These are phyloP conservation scores for Abrus precatorius DNA, from an alignment of 306 rosid species.

Conservation along the genomic window DNA sequence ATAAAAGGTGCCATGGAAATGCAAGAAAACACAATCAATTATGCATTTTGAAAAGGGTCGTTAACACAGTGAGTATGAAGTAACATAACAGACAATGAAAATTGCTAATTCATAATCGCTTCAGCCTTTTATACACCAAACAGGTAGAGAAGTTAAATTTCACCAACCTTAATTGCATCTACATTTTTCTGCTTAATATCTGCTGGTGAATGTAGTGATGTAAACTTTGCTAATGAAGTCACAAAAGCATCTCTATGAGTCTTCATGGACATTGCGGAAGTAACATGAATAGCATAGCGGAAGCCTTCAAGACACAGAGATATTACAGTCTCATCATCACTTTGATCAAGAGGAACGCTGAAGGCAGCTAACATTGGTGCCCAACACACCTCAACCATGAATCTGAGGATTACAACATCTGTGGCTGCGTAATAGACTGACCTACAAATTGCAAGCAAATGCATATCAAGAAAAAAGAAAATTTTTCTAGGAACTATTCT, in stretches of 20 bases:
- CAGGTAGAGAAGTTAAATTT: conserved; percentile 39
- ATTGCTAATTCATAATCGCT: conserved; percentile 15
- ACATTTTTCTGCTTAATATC: conserved; percentile 96
- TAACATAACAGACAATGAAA: conserved; percentile 25
- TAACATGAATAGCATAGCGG: conserved; percentile 91
- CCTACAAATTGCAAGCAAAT: conserved; percentile 67
- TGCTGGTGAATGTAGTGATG: conserved; percentile 96
- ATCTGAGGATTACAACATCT: conserved; percentile 90
- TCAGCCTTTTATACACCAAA: not conserved
- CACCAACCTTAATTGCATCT: conserved; percentile 94
- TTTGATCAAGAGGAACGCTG: conserved; percentile 99
- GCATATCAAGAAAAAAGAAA: conserved; percentile 28
- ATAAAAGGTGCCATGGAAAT: conserved; percentile 26
- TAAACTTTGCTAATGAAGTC: conserved; percentile 97
- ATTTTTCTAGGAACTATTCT: not conserved
- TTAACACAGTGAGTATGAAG: conserved; percentile 15
- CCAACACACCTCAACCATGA: conserved; percentile 99
- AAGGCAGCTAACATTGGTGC: conserved; percentile 99
- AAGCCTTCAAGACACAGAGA: conserved; percentile 94
- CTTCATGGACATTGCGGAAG: conserved; percentile 97
- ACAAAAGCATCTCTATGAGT: conserved; percentile 99
- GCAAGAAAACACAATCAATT: conserved; percentile 33
- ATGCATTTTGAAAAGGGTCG: conserved; percentile 37
- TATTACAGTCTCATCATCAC: conserved; percentile 90
- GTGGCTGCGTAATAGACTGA: conserved; percentile 97